Base-by-base conservation (phyloP, 169 alveolate genomes). In the Plasmodium yoelii region DNA sequence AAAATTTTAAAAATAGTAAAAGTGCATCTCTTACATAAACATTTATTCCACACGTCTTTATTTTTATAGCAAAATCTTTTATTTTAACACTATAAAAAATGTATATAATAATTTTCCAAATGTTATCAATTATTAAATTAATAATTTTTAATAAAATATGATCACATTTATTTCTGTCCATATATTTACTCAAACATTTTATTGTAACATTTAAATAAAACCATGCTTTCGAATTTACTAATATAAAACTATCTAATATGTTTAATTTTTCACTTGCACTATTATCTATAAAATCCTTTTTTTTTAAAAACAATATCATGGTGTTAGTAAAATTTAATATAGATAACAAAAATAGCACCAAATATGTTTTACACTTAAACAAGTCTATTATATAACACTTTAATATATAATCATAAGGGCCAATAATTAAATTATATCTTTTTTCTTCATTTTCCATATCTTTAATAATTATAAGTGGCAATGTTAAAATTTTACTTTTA, bases 241-340 rank as follows among this genome's bases (percentile, higher is more conserved):
- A 26, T 61, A 67, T 42, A 61, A 82, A 82, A 60, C 73, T 39
- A 24, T 82, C 90, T 67, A 82, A 59, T n/a, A 82, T 10, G 57
- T 65, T 60, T 39, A 39, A 19, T 46, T 82, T 68, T 44, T 82
- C 72, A 18, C 24, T 71, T 13, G 44, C n/a, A 42, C 69, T 55
- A 61, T 39, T 26, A 56, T 44, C 55, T 82, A 82, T 39, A 47
- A 67, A 82, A 19, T 53, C 15, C 15, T 60, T 82, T 56, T 28
- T 82, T 82, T 82, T 82, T 82, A 82, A 82, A 67, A 67, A 82
- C 60, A 68, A 82, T 53, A 82, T 82, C 61, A 82, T 56, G n/a
- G 69, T 67, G 44, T 82, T 82, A 22, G 73, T 67, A 82, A 82
- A 55, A 26, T 53, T 28, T 46, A 55, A 82, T 4, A 67, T 69